Base-by-base conservation (phyloP, 257 asterid genomes). In the Oldenlandia corymbosa region DNA sequence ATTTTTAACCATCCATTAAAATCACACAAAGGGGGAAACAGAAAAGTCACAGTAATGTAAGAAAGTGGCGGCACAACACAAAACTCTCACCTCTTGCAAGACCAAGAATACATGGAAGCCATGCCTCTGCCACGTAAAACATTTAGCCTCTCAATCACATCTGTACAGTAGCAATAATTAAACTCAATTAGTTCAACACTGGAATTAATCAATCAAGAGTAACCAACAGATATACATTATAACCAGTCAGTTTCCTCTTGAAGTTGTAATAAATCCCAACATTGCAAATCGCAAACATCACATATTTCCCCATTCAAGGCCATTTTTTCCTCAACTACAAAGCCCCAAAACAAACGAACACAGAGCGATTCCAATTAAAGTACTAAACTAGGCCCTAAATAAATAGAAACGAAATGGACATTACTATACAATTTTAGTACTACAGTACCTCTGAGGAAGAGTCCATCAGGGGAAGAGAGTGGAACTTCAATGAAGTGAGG, bases 401-500 rank as follows among this genome's bases (percentile, higher is more conserved):
- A 1, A 42, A 13, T 13, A 13, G 11, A 42, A 42, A 7, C 2
- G 18, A 42, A 11, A 1, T 42, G 47, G 47, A 42, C 43, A 6
- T 37, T 10, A 3, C 60, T 28, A 13, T 0, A 17, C 27, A 31
- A 56, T 30, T 30, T 37, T 20, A 17, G 61, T 17, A 52, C 24
- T 0, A n/a, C 32, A 30, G 14, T 45, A 91, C 99, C 99, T 86
- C 88, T 85, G 65, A 93, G 72, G 78, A 73, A 78, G 76, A 93
- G 94, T 52, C 99, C 99, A 67, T 84, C 83, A 13, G 97, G 68
- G 24, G 97, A 82, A 61, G 96, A 85, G 62, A 84, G 73, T 41
- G 96, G 84, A 6, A 93, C 95, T 78, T 93, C 95, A 83, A 93
- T 93, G 81, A 93, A 93, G 73, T 93, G 99, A 43, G 99, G 99